Evolutionary conservation across 345 rosid genomes (phyloP).

Genomic region (Erucastrum elatum): DNA sequence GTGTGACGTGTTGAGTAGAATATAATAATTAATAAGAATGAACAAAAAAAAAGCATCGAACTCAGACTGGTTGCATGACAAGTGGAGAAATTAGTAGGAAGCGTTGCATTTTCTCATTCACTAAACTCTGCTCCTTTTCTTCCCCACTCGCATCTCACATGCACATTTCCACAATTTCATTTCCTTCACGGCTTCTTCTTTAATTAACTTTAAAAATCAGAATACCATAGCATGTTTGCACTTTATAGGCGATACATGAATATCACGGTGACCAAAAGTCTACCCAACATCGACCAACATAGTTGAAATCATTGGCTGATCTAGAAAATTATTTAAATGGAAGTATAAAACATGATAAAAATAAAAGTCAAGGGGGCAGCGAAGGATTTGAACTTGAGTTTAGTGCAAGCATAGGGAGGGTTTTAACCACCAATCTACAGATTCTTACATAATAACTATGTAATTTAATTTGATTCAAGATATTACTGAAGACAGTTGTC

Average conservation of each 20-base stretch:
- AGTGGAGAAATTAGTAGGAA: constrained; percentile 64
- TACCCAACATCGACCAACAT: constrained; percentile 29
- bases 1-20: constrained; percentile 33
- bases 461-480: no score
- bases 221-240: constrained; percentile 7
- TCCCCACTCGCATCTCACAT: neutral
- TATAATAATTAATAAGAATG: neutral
- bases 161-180: neutral
- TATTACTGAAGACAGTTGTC: no score
- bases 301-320: neutral
- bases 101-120: constrained; percentile 51
- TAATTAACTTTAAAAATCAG: constrained; percentile 9
- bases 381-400: no score
- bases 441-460: no score
- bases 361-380: no score
- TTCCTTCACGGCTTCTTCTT: constrained; percentile 33
- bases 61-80: constrained; percentile 66
- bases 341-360: no score
- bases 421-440: no score
- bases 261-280: constrained; percentile 26
- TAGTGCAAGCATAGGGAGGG: no score
- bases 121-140: neutral
- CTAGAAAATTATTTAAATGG: no score
- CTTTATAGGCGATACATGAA: neutral
- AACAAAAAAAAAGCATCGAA: constrained; percentile 1